Base-by-base conservation (phyloP, 768 basidiomycete genomes). In the Ramaria sp. region DNA sequence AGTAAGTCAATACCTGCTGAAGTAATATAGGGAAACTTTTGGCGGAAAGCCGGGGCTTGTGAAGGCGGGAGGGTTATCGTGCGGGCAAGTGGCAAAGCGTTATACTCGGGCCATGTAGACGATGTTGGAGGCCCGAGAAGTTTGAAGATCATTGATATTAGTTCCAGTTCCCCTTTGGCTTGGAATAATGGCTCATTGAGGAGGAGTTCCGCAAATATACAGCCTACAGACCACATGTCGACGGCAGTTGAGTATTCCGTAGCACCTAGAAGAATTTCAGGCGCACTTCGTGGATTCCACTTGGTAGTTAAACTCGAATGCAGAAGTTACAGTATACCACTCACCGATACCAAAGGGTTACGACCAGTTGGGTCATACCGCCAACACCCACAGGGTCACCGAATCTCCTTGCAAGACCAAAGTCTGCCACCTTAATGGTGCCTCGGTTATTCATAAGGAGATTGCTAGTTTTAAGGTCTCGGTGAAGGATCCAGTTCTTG, bases 171-270 rank as follows among this genome's bases (percentile, higher is more conserved):
- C 39, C 84, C 84, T 65, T 94, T 87, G n/a, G 94, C 93, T 71
- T 94, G 95, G 68, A 98, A 92, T n/a, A 98, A 75, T 2, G 96
- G 92, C 69, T 96, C 92, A 61, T 93, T 93, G 63, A 95, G 76
- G 64, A 99, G 81, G 49, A 99, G 75, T 69, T 99, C 96, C 13
- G 90, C 94, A 65, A 98, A 97, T 62, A 99, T 97, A 74, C 96
- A 99, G 7, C 96, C 96, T 10, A 96, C 91, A 50, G 91, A 95
- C 96, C 96, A 99, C 80, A 98, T 83, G 68, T 99, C 96, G 57
- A 99, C 82, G 0, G 94, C 86, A 19, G 95, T 99, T 13, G 91
- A 88, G 69, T 99, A 99, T 37, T 86, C 89, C 58, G 83, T 88
- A 12, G 90, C 91, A 12, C 95, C 96, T 27, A 99, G 76, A 15